Percentiles rank a stretch among this genome's conserved stretches.
These are phyloP conservation scores for Huiozyma naganishii DNA, from an alignment of 805 yeast species.

Conservation along the genomic window DNA sequence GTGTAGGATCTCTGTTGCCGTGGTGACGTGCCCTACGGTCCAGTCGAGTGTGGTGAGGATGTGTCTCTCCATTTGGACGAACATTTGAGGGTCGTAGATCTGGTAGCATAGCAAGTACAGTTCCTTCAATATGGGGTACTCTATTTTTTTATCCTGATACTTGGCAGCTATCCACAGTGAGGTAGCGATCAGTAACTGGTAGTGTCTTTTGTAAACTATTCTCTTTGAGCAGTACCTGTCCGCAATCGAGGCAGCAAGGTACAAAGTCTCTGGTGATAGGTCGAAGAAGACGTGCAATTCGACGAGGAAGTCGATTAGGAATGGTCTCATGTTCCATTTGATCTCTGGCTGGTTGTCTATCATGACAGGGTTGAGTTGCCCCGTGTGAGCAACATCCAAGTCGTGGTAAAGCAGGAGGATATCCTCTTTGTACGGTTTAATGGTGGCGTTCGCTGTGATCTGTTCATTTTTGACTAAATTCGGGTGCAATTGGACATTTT, in stretches of 20 bases:
- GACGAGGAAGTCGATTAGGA: conserved; percentile 83
- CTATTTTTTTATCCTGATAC: conserved; percentile 77
- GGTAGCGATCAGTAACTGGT: conserved; percentile 80
- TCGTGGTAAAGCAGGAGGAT: conserved; percentile 31
- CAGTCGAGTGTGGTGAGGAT: conserved; percentile 60
- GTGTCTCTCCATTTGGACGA: conserved; percentile 68
- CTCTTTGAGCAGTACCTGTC: conserved; percentile 76
- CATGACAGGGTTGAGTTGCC: conserved; percentile 37
- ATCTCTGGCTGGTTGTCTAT: conserved; percentile 83
- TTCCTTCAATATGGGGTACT: conserved; percentile 60
- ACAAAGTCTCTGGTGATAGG: conserved; percentile 75
- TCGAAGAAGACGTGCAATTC: conserved; percentile 79
- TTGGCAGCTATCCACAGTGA: conserved; percentile 82
- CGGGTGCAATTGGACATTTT: conserved; percentile 26
- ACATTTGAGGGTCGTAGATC: conserved; percentile 47
- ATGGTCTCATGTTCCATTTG: conserved; percentile 69
- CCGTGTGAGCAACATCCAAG: conserved; percentile 23
- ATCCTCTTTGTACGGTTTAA: conserved; percentile 34
- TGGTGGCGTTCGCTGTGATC: conserved; percentile 31
- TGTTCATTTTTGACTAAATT: conserved; percentile 37
- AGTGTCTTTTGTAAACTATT: conserved; percentile 64
- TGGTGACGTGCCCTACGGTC: conserved; percentile 28
- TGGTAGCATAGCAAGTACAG: conserved; percentile 57
- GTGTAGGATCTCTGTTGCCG: conserved; percentile 2
- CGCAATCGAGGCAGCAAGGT: conserved; percentile 71